Base-by-base conservation (phyloP, 805 yeast genomes). In the Candida tibetensis region DNA sequence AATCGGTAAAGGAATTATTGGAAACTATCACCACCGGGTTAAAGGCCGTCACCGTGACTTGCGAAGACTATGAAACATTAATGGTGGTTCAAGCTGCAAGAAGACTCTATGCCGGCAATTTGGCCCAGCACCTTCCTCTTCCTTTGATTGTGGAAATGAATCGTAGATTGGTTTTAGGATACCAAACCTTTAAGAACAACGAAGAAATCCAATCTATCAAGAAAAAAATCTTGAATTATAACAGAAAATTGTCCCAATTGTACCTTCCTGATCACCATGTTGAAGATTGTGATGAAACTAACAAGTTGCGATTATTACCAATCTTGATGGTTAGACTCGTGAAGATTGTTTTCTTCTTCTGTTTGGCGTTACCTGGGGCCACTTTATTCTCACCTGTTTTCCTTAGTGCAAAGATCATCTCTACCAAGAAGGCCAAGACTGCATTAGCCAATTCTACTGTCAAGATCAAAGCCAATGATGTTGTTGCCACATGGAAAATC, bases 401-500 rank as follows among this genome's bases (percentile, higher is more conserved):
- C 52, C 61, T 86, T 21, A 76, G 85, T 13, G 81, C 96, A 6
- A 86, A 85, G 53, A 65, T 64, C 32, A 84, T 87, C 36, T 85
- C 96, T 7, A 74, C 70, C 30, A 70, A 72, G 41, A 89, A 90
- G 61, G 88, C 91, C 22, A 69, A 63, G 40, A 74, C 77, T 32
- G 99, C 98, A 0, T 70, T 93, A 43, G 90, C 89, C 8, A 82
- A 76, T 5, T 89, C 97, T 0, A 75, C 89, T 0, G 99, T 93
- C 16, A 93, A 93, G 58, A 82, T 93, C 43, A 81, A 81, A 54
- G 99, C 95, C 13, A 83, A 81, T 40, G 99, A 93, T 60, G 97
- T 93, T 17, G 77, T 93, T 42, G 98, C 98, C 2, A 90, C 98
- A 1, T 93, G 99, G 99, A 93, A 93, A 62, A 82, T 93, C 32